Conservation (phyloP, 1,284 basidiomycete genomes). For the Wolfiporia cocos region DNA sequence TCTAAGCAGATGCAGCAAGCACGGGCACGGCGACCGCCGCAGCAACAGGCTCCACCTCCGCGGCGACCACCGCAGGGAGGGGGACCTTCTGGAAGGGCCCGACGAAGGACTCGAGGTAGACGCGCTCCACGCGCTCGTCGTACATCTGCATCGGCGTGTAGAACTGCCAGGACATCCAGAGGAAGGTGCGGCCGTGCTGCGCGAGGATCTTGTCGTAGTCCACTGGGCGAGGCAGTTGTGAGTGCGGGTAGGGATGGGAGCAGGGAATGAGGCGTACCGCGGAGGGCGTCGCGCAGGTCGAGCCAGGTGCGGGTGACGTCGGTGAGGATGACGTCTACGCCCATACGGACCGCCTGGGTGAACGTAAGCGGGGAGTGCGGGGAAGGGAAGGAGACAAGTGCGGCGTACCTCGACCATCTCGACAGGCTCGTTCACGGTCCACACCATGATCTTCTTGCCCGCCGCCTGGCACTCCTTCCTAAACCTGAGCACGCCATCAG, state of each 20-base stretch:
- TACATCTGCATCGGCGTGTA: conserved; percentile 43
- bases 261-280: conserved; percentile 39
- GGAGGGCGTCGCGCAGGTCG: conserved; percentile 60
- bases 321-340: conserved; percentile 84
- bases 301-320: conserved; percentile 81
- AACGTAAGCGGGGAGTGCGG: too few species aligned
- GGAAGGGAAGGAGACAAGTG: too few species aligned
- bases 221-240: conserved; percentile 31
- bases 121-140: conserved; percentile 5
- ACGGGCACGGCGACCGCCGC: too few species aligned
- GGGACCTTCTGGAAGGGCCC: conserved; percentile 17
- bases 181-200: conserved; percentile 60
- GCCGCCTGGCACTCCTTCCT: conserved; percentile 70
- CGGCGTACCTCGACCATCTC: conserved; percentile 89
- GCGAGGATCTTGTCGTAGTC: conserved; percentile 63
- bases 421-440: conserved; percentile 91
- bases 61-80: too few species aligned
- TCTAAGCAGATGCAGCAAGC: too few species aligned
- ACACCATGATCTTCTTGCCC: conserved; percentile 89
- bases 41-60: too few species aligned
- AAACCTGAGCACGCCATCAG: conserved; percentile 46
- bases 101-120: conserved; percentile 17
- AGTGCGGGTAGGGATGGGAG: conserved; percentile 1
- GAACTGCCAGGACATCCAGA: conserved; percentile 66
- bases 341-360: conserved; percentile 85